Evolutionary conservation across 257 asterid species (phyloP), one percentile per base, ranked within the genome.

Genomic region (Fraxinus cuspidata): DNA sequence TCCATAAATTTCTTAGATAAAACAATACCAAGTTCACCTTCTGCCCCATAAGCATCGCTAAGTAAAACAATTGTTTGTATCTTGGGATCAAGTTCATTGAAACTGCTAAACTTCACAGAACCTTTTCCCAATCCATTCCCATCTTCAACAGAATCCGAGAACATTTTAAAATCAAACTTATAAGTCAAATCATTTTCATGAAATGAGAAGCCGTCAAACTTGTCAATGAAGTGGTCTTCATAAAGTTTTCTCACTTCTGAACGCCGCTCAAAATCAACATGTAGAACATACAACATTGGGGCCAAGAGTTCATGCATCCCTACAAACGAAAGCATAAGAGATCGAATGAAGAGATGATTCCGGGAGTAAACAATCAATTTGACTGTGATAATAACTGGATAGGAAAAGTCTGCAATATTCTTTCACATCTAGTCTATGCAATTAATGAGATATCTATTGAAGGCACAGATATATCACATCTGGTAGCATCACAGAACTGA

Each of bases 271-370:
- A 88, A 81, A 53, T 94, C 97, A 71, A 88, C 89, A 70, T 92
- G 96, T 73, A 94, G 97, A 81, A 92, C 98, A 78, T 87, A 92
- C 56, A 92, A 77, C 34, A 94, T 79, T 53, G 98, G 98, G 60
- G 98, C 98, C 82, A 94, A 86, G 44, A 94, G 92, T 77, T 94
- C 97, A 76, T 94, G 98, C 98, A 94, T 94, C 73, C 98, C 98
- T 94, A 89, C 28, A 78, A 74, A 84, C 4, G 58, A 42, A 81
- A 77, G 78, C 27, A 80, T 53, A 69, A 80, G 60, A 77, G 80
- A 85, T 71, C 56, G 73, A 82, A 74, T 31, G 27, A 66, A 38
- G 21, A 60, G 29, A 67, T 3, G 5, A 42, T 60, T 60, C 28
- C 18, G 10, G 3, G 1, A 25, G 8, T 42, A 42, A 15, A 70